Evolutionary conservation across 176 grass and related monocot genomes (phyloP), one percentile per base, ranked within the genome.

Genomic region (Oryza brachyantha): DNA sequence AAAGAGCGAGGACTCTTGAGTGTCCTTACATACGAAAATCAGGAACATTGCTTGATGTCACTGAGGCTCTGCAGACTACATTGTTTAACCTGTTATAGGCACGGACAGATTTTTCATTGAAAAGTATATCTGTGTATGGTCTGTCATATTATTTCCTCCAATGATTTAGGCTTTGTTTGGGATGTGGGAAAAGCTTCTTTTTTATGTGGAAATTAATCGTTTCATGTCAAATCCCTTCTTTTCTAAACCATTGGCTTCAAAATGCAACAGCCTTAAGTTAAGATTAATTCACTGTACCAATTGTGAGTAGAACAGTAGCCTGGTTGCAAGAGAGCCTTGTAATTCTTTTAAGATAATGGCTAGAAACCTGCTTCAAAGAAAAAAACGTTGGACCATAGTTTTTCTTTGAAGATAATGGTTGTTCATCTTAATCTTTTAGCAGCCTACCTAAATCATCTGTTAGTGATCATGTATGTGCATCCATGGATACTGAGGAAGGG

Each of bases 81-180:
- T 84, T 66, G 71, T 72, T 84, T 84, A 76, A 83, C 77, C 81
- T 84, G 70, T 84, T 76, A 76, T 84, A 80, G 74, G 42, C 25
- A 79, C 64, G 36, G 76, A 71, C 66, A 84, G 58, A 75, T 31
- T 69, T 57, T 24, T 24, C 52, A 57, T 57, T 57, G 52, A 24
- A 55, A 57, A 17, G 7, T 24, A 57, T 57, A 57, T 57, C 52
- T 57, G 52, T 57, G 52, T 57, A 24, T 10, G 52, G 52, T 57
- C 52, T 57, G n/a, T 57, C 52, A 57, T 22, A 10, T 57, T 24
- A 21, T 52, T 21, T 2, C n/a, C 16, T 52, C 6, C 19, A 57
- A 57, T n/a, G 24, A 57, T 24, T 57, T 57, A n/a, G n/a, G 52
- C 52, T 57, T 57, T n/a, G 52, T 57, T 57, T 57, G 8, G 52